phyloP scores from a whole-genome alignment of 225 moss, liverwort and hornwort species.

The Asterella californica region DNA sequence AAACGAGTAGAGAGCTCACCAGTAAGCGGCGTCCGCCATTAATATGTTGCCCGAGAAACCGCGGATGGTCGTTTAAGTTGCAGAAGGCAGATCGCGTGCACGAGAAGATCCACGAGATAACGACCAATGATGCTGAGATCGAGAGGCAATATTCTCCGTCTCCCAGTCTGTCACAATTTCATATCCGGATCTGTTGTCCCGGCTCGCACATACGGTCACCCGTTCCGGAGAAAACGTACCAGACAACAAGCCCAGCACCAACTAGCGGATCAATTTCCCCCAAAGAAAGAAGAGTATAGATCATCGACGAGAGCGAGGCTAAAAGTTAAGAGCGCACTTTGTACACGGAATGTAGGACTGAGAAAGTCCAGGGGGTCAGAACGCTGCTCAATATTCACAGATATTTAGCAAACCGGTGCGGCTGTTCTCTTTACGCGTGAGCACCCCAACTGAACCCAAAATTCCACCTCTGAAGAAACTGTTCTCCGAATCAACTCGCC shows the following conservation, averaged over 20 bases:
- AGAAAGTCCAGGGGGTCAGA: neutral
- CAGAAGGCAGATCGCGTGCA: neutral
- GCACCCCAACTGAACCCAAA: neutral
- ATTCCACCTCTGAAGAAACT: neutral
- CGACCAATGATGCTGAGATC: neutral
- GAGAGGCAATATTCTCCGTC: neutral
- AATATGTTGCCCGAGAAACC: neutral
- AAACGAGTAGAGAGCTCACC: conserved; percentile 10
- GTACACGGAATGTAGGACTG: neutral
- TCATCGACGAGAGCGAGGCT: neutral
- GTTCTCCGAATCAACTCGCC: neutral
- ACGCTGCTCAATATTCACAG: no score
- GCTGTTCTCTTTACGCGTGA: neutral
- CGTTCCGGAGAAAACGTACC: neutral
- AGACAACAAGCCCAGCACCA: neutral
- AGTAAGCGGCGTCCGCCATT: conserved; percentile 23
- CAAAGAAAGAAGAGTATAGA: neutral
- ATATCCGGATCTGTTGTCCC: neutral
- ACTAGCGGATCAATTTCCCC: neutral
- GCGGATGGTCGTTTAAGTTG: neutral
- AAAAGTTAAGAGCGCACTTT: neutral
- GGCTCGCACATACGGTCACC: neutral
- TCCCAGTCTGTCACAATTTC: neutral
- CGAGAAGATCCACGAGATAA: neutral
- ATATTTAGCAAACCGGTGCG: neutral